phyloP scores from a whole-genome alignment of 768 basidiomycete species.

The Kwoniella heveanensis region DNA sequence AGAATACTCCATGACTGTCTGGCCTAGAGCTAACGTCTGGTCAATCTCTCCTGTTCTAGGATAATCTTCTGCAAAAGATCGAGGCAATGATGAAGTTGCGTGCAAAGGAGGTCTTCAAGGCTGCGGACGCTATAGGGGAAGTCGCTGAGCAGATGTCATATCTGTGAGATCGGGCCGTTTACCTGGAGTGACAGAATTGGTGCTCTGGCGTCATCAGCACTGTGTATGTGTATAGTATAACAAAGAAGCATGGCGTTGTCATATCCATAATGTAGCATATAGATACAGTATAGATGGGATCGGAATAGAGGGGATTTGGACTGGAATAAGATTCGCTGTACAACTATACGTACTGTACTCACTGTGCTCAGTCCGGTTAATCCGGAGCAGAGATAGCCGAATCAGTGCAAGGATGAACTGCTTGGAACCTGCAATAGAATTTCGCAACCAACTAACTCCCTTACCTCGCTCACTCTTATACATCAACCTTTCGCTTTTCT shows the following conservation, averaged over 20 bases:
- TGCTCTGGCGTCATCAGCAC: too few species aligned
- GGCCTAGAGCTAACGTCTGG: not conserved
- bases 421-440: not conserved
- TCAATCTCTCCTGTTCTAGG: conserved; percentile 15
- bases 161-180: not conserved
- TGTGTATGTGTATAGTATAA: too few species aligned
- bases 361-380: conserved; percentile 1
- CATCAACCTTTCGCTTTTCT: too few species aligned
- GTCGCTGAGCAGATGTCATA: not conserved
- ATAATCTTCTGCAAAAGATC: conserved; percentile 40
- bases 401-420: not conserved
- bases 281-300: too few species aligned
- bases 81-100: conserved; percentile 41
- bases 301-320: too few species aligned
- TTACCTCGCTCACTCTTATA: too few species aligned
- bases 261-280: too few species aligned
- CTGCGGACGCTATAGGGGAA: not conserved
- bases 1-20: too few species aligned
- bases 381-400: not conserved
- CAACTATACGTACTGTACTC: too few species aligned
- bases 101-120: not conserved
- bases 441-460: not conserved
- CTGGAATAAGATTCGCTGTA: too few species aligned
- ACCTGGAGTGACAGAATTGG: too few species aligned
- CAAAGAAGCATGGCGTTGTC: too few species aligned